Percentiles rank a stretch among this genome's conserved stretches.
Evolutionary conservation across 805 yeast genomes (phyloP).

Genomic region (Phaffomyces thermotolerans): DNA sequence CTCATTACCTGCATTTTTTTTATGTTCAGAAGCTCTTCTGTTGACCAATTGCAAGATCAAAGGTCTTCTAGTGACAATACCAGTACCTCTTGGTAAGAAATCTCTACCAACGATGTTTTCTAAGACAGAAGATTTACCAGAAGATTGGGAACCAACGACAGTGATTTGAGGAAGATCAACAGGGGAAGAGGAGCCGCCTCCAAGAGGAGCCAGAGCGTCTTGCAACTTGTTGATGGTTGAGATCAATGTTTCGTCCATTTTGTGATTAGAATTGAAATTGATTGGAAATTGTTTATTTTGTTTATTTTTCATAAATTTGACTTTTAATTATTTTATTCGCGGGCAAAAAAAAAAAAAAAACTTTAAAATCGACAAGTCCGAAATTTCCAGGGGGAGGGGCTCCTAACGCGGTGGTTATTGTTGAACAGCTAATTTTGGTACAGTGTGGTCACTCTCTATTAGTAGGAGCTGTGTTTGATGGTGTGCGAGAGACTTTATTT

Average conservation of each 20-base stretch:
- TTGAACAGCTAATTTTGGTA: no score
- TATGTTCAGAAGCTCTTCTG: constrained; percentile 38
- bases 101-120: constrained; percentile 91
- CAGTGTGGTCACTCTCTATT: no score
- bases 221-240: constrained; percentile 72
- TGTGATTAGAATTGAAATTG: neutral
- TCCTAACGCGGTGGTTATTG: no score
- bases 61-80: constrained; percentile 88
- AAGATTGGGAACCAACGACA: constrained; percentile 90
- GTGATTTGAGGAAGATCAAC: constrained; percentile 91
- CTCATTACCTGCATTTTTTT: constrained; percentile 20
- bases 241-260: constrained; percentile 71
- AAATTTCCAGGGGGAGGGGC: neutral
- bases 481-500: no score
- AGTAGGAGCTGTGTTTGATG: no score
- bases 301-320: no score
- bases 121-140: constrained; percentile 83
- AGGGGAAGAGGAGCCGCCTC: constrained; percentile 72
- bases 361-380: neutral
- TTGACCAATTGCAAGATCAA: constrained; percentile 75
- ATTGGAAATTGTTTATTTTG: neutral
- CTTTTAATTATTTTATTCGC: no score
- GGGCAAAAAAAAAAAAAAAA: no score
- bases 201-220: constrained; percentile 84
- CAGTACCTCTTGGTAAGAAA: constrained; percentile 87